phyloP scores from a whole-genome alignment of 257 asterid species.

The Solanum pennellii region DNA sequence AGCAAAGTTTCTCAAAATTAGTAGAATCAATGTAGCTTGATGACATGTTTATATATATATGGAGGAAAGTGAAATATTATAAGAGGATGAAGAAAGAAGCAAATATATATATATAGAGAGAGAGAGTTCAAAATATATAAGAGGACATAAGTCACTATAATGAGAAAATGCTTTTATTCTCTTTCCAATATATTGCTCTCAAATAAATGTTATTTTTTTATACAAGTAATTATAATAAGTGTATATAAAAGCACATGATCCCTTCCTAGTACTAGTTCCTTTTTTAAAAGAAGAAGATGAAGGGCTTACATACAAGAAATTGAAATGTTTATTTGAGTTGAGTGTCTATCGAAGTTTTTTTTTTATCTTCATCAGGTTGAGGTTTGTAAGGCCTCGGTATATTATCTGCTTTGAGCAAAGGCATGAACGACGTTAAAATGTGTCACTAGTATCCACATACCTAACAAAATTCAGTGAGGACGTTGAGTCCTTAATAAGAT shows the following conservation, averaged over 20 bases:
- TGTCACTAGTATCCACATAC: background rate
- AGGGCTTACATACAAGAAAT: background rate
- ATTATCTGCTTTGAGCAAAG: background rate
- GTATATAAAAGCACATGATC: background rate
- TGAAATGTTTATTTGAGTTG: background rate
- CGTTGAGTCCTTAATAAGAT: too few relatives aligned
- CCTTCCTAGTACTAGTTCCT: background rate
- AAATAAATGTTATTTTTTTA: background rate
- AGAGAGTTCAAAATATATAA: background rate
- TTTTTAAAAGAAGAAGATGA: background rate
- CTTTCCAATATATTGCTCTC: background rate
- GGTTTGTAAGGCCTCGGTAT: background rate
- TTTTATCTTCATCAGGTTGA: background rate
- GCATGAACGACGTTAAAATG: background rate
- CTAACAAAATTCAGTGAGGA: too few relatives aligned
- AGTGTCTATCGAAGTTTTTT: background rate
- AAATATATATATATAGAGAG: background rate
- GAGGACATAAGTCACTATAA: background rate
- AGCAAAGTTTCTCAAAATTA: constrained; percentile 55
- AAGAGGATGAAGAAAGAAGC: background rate
- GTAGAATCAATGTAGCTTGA: constrained; percentile 32
- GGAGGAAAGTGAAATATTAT: background rate
- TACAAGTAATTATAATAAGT: background rate
- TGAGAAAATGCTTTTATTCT: background rate
- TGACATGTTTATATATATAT: constrained; percentile 13